phyloP scores from a whole-genome alignment of 495 filamentous ascomycete species.

The Penicillium desertorum region DNA sequence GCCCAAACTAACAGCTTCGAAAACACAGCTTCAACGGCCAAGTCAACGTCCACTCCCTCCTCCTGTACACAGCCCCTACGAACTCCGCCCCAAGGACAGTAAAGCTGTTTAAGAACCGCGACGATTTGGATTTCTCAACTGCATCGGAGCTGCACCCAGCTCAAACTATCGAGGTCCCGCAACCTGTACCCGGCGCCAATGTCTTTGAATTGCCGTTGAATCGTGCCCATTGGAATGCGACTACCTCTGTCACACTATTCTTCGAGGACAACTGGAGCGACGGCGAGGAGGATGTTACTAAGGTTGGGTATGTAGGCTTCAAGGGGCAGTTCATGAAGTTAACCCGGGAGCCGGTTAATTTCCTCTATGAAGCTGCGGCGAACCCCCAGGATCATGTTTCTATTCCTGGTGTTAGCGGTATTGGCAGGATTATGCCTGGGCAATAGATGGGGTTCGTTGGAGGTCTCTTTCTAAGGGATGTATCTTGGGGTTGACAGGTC shows the following conservation, averaged over 20 bases:
- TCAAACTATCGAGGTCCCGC: slow-evolving; percentile 76
- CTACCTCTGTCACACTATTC: slow-evolving; percentile 75
- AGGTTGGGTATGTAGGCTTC: slow-evolving; percentile 83
- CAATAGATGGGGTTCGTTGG: slow-evolving; percentile 21
- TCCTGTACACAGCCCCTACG: slow-evolving; percentile 73
- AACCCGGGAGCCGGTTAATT: slow-evolving; percentile 76
- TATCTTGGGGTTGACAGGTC: neutral
- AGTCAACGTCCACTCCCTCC: slow-evolving; percentile 84
- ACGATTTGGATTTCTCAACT: slow-evolving; percentile 78
- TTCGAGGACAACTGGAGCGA: slow-evolving; percentile 66
- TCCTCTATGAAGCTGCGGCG: slow-evolving; percentile 90
- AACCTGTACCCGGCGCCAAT: slow-evolving; percentile 60
- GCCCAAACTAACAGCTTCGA: slow-evolving; percentile 13
- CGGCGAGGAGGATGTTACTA: slow-evolving; percentile 72
- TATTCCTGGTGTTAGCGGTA: slow-evolving; percentile 46
- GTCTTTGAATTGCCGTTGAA: slow-evolving; percentile 83
- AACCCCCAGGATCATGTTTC: slow-evolving; percentile 81
- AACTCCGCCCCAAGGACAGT: slow-evolving; percentile 75
- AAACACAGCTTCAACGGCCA: slow-evolving; percentile 89
- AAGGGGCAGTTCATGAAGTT: slow-evolving; percentile 88
- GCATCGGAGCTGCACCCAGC: slow-evolving; percentile 68
- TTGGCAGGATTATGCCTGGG: slow-evolving; percentile 44
- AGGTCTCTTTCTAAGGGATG: neutral
- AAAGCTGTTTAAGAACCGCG: slow-evolving; percentile 80
- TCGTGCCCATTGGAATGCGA: slow-evolving; percentile 83